Evolutionary conservation across 257 asterid genomes (phyloP).

Genomic region (Marsdenia floribunda): DNA sequence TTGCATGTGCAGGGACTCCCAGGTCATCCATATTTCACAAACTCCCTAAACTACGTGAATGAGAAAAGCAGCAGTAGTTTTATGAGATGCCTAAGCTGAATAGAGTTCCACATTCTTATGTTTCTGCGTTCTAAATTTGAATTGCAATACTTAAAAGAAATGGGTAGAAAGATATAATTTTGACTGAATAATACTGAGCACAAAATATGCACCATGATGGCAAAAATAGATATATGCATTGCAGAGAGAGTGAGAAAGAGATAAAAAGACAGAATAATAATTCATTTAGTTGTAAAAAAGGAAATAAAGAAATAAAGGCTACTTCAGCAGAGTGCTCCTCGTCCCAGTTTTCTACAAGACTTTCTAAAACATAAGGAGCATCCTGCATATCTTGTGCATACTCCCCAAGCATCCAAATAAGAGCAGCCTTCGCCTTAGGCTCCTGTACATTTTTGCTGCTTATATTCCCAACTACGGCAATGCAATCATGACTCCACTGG

Average conservation of each 20-base stretch:
- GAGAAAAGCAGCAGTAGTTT: not conserved
- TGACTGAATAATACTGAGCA: not conserved
- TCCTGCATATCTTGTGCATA: constrained; percentile 98
- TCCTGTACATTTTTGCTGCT: constrained; percentile 95
- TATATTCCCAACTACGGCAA: constrained; percentile 96
- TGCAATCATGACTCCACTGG: constrained; percentile 99
- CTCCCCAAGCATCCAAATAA: constrained; percentile 99
- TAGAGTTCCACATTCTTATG: not conserved
- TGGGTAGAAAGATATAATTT: not conserved
- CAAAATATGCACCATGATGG: not conserved
- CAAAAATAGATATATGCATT: too few species aligned
- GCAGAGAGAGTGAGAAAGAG: not conserved
- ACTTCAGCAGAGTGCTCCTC: constrained; percentile 98
- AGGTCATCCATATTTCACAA: not conserved
- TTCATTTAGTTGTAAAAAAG: too few species aligned
- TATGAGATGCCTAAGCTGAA: not conserved
- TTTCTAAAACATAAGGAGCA: constrained; percentile 85
- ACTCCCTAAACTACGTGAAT: not conserved
- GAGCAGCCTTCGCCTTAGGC: constrained; percentile 97
- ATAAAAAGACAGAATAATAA: not conserved
- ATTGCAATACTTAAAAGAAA: not conserved
- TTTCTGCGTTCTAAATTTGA: not conserved
- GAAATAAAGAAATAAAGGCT: constrained; percentile 11
- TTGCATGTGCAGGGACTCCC: not conserved
- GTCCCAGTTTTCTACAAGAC: constrained; percentile 89